phyloP scores from a whole-genome alignment of 495 filamentous ascomycete genomes.

The Trichocladium uniseriatum region DNA sequence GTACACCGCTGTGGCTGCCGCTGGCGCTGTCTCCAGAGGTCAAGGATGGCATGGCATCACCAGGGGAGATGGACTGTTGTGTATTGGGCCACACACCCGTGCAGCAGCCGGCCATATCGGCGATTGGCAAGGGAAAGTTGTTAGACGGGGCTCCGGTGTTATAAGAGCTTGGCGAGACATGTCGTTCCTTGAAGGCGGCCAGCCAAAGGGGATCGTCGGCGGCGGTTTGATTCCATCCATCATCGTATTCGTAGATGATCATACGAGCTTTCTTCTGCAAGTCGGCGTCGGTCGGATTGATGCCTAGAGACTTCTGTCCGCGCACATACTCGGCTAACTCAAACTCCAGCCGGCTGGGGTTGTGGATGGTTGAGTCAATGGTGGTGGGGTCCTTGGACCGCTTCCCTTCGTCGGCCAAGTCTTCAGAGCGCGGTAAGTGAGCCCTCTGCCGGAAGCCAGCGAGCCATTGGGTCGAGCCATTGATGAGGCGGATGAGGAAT shows the following conservation, averaged over 20 bases:
- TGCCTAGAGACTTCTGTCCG: constrained; percentile 38
- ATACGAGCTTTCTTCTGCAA: constrained; percentile 54
- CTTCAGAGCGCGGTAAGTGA: constrained; percentile 41
- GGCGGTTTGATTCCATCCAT: constrained; percentile 64
- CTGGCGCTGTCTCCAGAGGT: background rate
- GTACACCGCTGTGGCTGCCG: background rate
- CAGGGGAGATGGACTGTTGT: background rate
- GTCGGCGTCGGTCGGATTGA: constrained; percentile 50
- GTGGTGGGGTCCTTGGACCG: constrained; percentile 42
- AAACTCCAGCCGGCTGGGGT: constrained; percentile 45
- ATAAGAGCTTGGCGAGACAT: constrained; percentile 14
- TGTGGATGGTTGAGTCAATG: constrained; percentile 46
- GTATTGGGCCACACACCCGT: background rate
- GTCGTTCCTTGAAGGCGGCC: constrained; percentile 33
- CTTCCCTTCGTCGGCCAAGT: constrained; percentile 33
- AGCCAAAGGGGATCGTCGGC: constrained; percentile 59
- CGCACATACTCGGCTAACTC: constrained; percentile 51
- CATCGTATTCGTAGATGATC: constrained; percentile 56
- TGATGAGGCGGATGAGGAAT: constrained; percentile 41
- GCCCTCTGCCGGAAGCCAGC: constrained; percentile 39
- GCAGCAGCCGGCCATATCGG: background rate
- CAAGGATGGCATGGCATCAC: background rate
- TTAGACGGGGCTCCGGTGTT: background rate
- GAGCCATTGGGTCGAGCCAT: constrained; percentile 36
- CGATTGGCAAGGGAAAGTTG: background rate